phyloP scores from a whole-genome alignment of 371 early-diverging fungal genomes.

The Rhizopus delemar region DNA sequence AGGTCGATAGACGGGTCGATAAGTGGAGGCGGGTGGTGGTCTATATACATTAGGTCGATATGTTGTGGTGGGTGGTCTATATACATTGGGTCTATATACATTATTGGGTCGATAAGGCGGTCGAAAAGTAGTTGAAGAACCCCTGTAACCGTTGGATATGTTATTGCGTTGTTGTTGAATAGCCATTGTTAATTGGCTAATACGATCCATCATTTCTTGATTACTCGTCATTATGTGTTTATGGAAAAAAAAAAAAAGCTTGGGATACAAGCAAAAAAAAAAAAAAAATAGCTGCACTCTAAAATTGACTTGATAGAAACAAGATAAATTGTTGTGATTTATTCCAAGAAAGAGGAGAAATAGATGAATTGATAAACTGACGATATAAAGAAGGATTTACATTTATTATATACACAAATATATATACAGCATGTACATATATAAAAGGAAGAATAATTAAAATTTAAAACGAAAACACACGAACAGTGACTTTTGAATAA shows the following conservation, averaged over 20 bases:
- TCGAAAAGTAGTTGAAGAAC: neutral
- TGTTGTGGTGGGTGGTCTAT: neutral
- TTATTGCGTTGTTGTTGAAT: conserved; percentile 32
- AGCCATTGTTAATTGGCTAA: conserved; percentile 37
- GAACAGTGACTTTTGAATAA: conserved; percentile 8
- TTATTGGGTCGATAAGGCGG: neutral
- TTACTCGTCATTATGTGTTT: conserved; percentile 25
- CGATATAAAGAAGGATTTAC: too few relatives aligned
- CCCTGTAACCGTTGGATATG: conserved; percentile 5
- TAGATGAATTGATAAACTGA: too few relatives aligned
- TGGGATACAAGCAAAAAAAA: too few relatives aligned
- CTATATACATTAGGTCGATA: conserved; percentile 7
- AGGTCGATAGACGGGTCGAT: neutral
- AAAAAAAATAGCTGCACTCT: too few relatives aligned
- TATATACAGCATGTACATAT: too few relatives aligned
- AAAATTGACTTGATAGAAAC: too few relatives aligned
- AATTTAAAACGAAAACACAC: neutral
- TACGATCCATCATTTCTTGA: conserved; percentile 39
- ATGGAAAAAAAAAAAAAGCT: neutral
- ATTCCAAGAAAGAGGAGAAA: too few relatives aligned
- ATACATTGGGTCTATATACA: conserved; percentile 1
- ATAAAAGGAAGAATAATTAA: too few relatives aligned
- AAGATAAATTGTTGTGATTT: too few relatives aligned
- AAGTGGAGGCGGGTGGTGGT: neutral
- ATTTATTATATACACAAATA: too few relatives aligned